phyloP scores from a whole-genome alignment of 768 basidiomycete genomes.

The Exidia glandulosa region DNA sequence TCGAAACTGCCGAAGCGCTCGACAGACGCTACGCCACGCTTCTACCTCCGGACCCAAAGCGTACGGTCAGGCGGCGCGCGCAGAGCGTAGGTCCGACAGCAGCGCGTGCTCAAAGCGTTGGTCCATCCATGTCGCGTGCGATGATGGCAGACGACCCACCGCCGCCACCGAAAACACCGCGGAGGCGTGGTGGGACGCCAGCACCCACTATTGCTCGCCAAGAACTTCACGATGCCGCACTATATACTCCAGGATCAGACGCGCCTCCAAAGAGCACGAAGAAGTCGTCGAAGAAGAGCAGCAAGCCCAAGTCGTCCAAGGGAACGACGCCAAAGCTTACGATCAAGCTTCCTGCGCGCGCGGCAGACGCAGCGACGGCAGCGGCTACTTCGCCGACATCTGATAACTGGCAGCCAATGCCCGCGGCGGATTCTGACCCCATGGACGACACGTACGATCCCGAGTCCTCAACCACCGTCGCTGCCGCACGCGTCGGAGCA shows the following conservation, averaged over 20 bases:
- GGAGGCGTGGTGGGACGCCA: neutral
- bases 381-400: neutral
- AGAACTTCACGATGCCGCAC: neutral
- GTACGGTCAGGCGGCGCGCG: constrained; percentile 16
- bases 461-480: too few relatives aligned
- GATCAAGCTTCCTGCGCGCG: neutral
- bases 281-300: neutral
- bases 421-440: neutral
- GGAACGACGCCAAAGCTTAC: neutral
- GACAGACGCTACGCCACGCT: constrained; percentile 69
- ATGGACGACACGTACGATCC: too few relatives aligned
- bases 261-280: neutral
- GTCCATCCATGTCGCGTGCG: too few relatives aligned
- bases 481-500: neutral
- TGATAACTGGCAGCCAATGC: neutral
- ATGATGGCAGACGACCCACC: neutral
- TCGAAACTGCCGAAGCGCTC: constrained; percentile 50
- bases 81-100: neutral
- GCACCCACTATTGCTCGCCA: neutral
- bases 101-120: neutral
- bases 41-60: constrained; percentile 51
- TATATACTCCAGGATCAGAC: neutral
- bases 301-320: neutral
- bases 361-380: neutral
- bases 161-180: neutral